Base-by-base conservation (phyloP, 176 grass and related monocot genomes). In the Oryza glumipatula region DNA sequence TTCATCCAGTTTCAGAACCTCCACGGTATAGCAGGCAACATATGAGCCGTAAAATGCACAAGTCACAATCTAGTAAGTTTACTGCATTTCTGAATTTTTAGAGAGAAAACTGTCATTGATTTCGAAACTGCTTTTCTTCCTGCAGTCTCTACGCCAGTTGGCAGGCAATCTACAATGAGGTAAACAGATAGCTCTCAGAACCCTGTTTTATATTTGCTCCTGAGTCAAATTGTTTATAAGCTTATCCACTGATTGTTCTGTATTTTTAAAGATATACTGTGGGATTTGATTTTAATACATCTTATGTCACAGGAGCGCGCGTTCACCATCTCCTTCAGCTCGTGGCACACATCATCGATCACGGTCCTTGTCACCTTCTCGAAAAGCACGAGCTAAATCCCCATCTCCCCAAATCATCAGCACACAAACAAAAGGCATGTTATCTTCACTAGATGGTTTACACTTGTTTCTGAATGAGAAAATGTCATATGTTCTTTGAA, bases 281-380 rank as follows among this genome's bases (percentile, higher is more conserved):
- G n/a, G 0, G 21, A 0, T 86, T 86, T 90, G 17, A 63, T 63
- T 73, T 73, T 64, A 79, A 67, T 66, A 30, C 21, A 38, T 30
- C 9, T 54, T 65, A 15, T 14, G 3, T 80, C 76, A 33, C 89
- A 97, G 94, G 76, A 93, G 52, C 48, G 61, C 75, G 65, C 82
- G 35, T 70, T 78, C 85, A 16, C 87, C 76, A 13, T 86, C 90
- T 86, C 66, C 89, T 78, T 72, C 85, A 22, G 66, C 73, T 70
- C 77, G 38, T n/a, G 82, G 67, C 38, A 54, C 82, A 44, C 84
- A 83, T 48, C 89, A 87, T 63, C 88, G 85, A 28, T 86, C 85
- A 41, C 84, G 79, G 22, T 90, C 87, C 10, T 48, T 94, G 45
- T 97, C 94, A 41, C 94, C 91, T 49, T 94, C 92, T 88, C 84